Percentiles rank a stretch among this genome's conserved stretches.
These are phyloP conservation scores for Leptographium procerum DNA, from an alignment of 2,329 filamentous ascomycete genomes.

Conservation along the genomic window DNA sequence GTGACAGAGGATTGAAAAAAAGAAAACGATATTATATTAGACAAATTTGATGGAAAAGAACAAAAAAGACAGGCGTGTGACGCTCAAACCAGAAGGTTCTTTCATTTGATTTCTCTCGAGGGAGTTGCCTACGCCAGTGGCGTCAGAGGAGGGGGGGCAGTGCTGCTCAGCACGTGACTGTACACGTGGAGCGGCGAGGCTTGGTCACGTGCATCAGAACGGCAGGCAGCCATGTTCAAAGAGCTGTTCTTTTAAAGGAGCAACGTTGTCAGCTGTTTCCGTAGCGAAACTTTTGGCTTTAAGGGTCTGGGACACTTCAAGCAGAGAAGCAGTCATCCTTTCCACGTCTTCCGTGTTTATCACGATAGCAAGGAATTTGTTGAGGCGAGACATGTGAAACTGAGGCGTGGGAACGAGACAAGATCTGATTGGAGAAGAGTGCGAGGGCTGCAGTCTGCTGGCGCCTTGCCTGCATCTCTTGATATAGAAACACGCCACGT, in stretches of 20 bases:
- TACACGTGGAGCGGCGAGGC: neutral
- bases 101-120: neutral
- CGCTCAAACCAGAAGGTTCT: neutral
- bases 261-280: no score
- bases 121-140: neutral
- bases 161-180: neutral
- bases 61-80: neutral
- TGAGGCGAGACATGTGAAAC: neutral
- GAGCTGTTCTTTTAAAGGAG: no score
- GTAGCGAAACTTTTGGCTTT: no score
- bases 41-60: neutral
- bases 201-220: no score
- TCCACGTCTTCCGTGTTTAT: neutral
- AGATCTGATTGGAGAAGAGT: neutral
- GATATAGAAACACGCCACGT: neutral
- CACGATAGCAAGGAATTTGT: neutral
- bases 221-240: no score
- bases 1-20: neutral
- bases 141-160: neutral
- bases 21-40: neutral
- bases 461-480: neutral
- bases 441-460: neutral
- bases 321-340: neutral
- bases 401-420: neutral
- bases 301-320: no score